Evolutionary conservation across 768 basidiomycete species (phyloP).

Genomic region (Mycena polygramma): DNA sequence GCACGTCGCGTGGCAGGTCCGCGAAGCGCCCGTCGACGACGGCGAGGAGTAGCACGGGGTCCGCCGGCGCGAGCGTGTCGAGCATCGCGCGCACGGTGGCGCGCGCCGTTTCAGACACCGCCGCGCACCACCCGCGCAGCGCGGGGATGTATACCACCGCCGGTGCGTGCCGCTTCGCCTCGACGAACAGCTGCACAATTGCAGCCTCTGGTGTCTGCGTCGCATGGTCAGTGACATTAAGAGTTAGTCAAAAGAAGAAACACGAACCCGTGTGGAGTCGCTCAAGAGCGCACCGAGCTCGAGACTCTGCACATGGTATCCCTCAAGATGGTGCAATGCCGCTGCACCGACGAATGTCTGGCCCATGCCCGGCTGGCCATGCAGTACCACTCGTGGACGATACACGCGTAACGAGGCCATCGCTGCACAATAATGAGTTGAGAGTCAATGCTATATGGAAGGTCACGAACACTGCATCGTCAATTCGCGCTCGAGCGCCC

Average conservation of each 20-base stretch:
- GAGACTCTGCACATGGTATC: constrained; percentile 94
- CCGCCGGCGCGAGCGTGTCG: constrained; percentile 90
- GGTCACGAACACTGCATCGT: constrained; percentile 82
- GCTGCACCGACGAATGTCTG: constrained; percentile 93
- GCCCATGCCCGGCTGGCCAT: constrained; percentile 90
- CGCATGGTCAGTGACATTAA: constrained; percentile 14
- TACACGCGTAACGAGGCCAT: constrained; percentile 94
- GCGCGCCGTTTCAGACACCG: constrained; percentile 87
- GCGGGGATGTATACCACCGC: constrained; percentile 96
- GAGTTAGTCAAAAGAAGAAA: not conserved
- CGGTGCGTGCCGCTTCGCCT: constrained; percentile 97
- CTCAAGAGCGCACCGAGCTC: constrained; percentile 91
- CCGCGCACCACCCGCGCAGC: constrained; percentile 85
- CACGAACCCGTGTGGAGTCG: constrained; percentile 87
- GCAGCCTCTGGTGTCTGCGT: constrained; percentile 89
- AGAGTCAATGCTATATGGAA: not conserved
- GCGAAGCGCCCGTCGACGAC: constrained; percentile 84
- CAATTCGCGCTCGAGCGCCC: constrained; percentile 90
- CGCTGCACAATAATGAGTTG: constrained; percentile 58
- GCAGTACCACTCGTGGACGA: constrained; percentile 87
- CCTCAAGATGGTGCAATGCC: constrained; percentile 93
- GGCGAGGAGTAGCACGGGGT: constrained; percentile 93
- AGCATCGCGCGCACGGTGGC: constrained; percentile 92
- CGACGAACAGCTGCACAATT: constrained; percentile 94
- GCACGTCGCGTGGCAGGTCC: constrained; percentile 84